Conservation (phyloP, 2,329 filamentous ascomycete genomes). For the Talaromyces sp. region DNA sequence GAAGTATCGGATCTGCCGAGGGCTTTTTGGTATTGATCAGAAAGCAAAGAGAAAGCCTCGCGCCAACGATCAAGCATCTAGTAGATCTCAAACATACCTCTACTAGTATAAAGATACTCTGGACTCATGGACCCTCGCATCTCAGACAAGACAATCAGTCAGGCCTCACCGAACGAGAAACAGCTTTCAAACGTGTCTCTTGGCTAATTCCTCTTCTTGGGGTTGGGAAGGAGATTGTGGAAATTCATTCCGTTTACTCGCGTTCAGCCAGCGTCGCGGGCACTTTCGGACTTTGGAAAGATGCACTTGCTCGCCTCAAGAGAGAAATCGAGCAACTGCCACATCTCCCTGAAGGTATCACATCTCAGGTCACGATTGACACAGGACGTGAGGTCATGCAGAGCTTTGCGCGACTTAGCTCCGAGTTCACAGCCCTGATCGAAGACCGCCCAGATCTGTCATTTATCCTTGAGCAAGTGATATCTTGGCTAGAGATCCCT, state of each 20-base stretch:
- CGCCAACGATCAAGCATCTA: conserved; percentile 31
- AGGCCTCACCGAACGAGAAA: conserved; percentile 22
- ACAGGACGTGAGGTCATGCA: conserved; percentile 28
- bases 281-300: conserved; percentile 51
- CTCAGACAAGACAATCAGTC: conserved; percentile 25
- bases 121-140: conserved; percentile 26
- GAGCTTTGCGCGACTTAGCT: conserved; percentile 31
- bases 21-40: conserved; percentile 63
- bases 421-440: conserved; percentile 46
- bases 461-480: conserved; percentile 65
- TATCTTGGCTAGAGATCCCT: conserved; percentile 57
- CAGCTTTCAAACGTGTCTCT: conserved; percentile 30
- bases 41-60: conserved; percentile 38
- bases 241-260: conserved; percentile 65
- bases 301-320: conserved; percentile 47
- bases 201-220: conserved; percentile 71
- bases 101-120: conserved; percentile 34
- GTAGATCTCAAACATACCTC: conserved; percentile 30
- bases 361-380: conserved; percentile 30
- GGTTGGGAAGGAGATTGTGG: conserved; percentile 60
- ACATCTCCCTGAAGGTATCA: conserved; percentile 52
- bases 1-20: conserved; percentile 83
- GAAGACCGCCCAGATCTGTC: conserved; percentile 55
- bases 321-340: conserved; percentile 44
- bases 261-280: conserved; percentile 48